A percentile compares a stretch with the other conserved stretches of the same genome.
Evolutionary conservation across 495 filamentous ascomycete species (phyloP).

Genomic region (Echria macrotheca): DNA sequence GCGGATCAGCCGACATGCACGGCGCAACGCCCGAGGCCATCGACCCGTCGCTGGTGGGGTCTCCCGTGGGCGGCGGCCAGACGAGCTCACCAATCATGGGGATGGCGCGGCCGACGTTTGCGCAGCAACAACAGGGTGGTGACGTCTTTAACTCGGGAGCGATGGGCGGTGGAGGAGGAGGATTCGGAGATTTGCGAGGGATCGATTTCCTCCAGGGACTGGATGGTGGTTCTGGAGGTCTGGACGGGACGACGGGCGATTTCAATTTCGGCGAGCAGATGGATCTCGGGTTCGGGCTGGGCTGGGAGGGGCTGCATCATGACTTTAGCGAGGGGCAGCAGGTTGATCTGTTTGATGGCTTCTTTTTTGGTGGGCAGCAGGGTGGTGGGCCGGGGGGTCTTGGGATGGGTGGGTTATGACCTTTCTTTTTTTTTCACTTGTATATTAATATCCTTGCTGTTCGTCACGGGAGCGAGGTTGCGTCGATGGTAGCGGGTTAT

Average conservation of each 20-base stretch:
- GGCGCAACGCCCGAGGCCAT: constrained; percentile 37
- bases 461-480: no score
- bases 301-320: constrained; percentile 64
- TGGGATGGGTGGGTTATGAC: constrained; percentile 1
- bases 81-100: constrained; percentile 24
- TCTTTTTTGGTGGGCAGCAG: constrained; percentile 72
- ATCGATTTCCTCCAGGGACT: constrained; percentile 43
- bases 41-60: constrained; percentile 42
- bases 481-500: no score
- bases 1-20: constrained; percentile 10
- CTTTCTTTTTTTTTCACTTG: no score
- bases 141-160: constrained; percentile 14
- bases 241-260: constrained; percentile 21
- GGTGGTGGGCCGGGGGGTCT: constrained; percentile 15
- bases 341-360: constrained; percentile 84
- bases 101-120: constrained; percentile 21
- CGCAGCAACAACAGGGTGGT: constrained; percentile 13
- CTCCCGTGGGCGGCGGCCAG: constrained; percentile 26
- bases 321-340: constrained; percentile 75
- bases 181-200: constrained; percentile 38
- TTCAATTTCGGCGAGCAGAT: constrained; percentile 39
- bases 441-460: no score
- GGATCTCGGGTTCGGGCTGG: constrained; percentile 71
- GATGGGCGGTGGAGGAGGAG: no score
- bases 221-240: constrained; percentile 1